Percentiles rank a stretch among this genome's conserved stretches.
Evolutionary conservation across 768 basidiomycete species (phyloP).

Genomic region (Termitomyces sp.): DNA sequence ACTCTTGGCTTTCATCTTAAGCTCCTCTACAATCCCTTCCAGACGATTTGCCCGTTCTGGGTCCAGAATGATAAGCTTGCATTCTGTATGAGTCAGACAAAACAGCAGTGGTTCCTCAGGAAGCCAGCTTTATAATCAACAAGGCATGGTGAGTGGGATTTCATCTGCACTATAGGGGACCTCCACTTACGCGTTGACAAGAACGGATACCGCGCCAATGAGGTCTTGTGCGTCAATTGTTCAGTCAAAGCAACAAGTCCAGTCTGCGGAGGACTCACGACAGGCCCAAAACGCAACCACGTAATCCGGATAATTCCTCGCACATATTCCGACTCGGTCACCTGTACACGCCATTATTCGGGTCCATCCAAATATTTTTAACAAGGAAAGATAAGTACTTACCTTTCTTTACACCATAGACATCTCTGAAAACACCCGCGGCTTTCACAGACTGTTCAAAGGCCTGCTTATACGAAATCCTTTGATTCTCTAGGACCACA

Average conservation of each 20-base stretch:
- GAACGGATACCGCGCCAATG: conserved; percentile 46
- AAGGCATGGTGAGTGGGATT: not conserved
- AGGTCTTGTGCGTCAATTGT: conserved; percentile 23
- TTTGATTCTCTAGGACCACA: conserved; percentile 45
- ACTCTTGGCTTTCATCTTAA: conserved; percentile 27
- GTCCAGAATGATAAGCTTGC: conserved; percentile 42
- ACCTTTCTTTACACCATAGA: conserved; percentile 51
- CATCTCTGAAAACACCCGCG: conserved; percentile 30
- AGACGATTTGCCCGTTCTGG: conserved; percentile 40
- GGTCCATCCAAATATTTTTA: not conserved
- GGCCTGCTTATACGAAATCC: conserved; percentile 39
- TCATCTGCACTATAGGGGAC: not conserved
- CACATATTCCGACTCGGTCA: conserved; percentile 42
- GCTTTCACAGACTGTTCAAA: conserved; percentile 32
- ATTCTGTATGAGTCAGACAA: conserved; percentile 41
- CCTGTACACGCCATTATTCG: conserved; percentile 18
- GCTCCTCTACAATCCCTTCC: conserved; percentile 20
- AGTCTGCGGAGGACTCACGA: conserved; percentile 23
- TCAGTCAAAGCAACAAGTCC: not conserved
- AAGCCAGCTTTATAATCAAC: conserved; percentile 37
- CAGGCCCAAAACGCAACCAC: conserved; percentile 47
- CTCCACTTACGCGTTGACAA: conserved; percentile 41
- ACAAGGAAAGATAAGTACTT: not conserved
- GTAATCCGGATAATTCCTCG: conserved; percentile 48
- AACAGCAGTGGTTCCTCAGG: conserved; percentile 37